Evolutionary conservation across 768 basidiomycete species (phyloP), one percentile per base, ranked within the genome.

Genomic region (Trametes cubensis): DNA sequence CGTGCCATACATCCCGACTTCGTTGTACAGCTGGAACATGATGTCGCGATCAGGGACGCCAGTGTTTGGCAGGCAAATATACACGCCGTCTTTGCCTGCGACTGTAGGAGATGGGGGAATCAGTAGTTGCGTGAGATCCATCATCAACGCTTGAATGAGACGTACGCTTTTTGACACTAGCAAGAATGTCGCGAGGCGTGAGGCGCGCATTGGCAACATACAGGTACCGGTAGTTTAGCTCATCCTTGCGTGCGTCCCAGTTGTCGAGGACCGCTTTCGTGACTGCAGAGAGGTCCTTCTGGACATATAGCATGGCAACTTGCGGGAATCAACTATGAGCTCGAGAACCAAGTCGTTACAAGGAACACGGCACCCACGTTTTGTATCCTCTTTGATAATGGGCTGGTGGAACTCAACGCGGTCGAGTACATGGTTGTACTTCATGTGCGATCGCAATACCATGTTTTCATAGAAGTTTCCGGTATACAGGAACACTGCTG

Each of bases 391-490:
- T 47, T 65, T 63, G 20, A 67, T 61, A 58, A 67, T 46, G 1
- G 66, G 58, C 53, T 67, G 66, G 39, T 34, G 61, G 59, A 67
- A 67, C 50, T 65, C 66, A 7, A 67, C 63, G 21, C 46, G 30
- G 50, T 67, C 66, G 39, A 34, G 55, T 23, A 50, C 63, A 20
- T 30, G 47, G 44, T 67, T 46, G 58, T 67, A 67, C 21, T 17
- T 28, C 63, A 67, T 60, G 59, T 67, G 64, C 26, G 51, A 50
- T 13, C 66, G 60, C 47, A 58, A 58, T 17, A 67, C 56, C 63
- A 65, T 63, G 55, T 67, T 67, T 61, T 67, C 66, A 59, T 64
- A 67, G 61, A 67, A 67, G 55, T 67, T 67, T 6, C 66, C 66
- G 1, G 66, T 67, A 53, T 63, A 67, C 15, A 67, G 40, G 52